Evolutionary conservation across 2,329 filamentous ascomycete genomes (phyloP), one percentile per base, ranked within the genome.

Genomic region (Hymenoscyphus occultus): DNA sequence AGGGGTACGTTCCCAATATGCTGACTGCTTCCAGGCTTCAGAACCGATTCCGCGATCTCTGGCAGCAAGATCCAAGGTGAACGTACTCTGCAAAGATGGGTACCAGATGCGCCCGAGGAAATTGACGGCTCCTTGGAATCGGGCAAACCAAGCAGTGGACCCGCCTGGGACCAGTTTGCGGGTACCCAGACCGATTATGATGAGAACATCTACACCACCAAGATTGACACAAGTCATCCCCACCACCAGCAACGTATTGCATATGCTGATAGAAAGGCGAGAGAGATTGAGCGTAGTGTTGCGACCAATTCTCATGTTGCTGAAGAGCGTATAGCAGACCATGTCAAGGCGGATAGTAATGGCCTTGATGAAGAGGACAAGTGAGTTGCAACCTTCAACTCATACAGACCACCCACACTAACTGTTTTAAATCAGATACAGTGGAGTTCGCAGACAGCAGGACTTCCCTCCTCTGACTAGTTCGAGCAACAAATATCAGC

Each of bases 181-280:
- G 89, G 86, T 68, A 98, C 98, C 74, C 91, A 96, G 78, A 95
- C 90, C 61, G 92, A 93, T 72, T 99, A 98, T 76, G 88, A 98
- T 74, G 95, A 98, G 78, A 93, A 91, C 71, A 87, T 95, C 56
- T 99, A 99, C 79, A 99, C 95, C 1, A 99, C 95, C 10, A 80
- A 86, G 51, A 96, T 99, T 74, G 87, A 99, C 78, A 92, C 88
- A 74, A 90, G 79, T 68, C 88, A 96, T 72, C 93, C 95, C 0
- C 83, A 90, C 62, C 97, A 96, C 78, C 88, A 86, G 69, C 87
- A 92, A 76, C 86, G 89, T 69, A 83, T 90, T 72, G 92, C 90
- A 3, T 85, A 88, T 42, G 95, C 93, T 1, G 92, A 93, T 28
- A 89, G 84, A 70, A 91, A 94, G 74, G 95, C 93, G 28, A 87